Evolutionary conservation across 1,284 basidiomycete species (phyloP).

Genomic region (Ustilago loliicola): DNA sequence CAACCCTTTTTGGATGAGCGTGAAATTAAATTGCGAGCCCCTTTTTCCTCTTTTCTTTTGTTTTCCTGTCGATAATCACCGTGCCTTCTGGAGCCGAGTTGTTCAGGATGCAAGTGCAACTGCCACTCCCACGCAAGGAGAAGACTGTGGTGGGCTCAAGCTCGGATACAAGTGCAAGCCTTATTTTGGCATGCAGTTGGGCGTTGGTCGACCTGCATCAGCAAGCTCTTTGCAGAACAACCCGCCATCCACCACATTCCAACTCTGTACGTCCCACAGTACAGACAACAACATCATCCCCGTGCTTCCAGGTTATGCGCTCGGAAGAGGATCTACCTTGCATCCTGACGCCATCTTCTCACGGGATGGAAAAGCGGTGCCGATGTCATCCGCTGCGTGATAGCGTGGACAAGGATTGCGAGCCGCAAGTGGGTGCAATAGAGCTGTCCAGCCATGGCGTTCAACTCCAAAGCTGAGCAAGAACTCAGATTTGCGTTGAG

Average conservation of each 20-base stretch:
- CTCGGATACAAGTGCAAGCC: not conserved
- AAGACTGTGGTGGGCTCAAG: not conserved
- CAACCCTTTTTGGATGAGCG: not conserved
- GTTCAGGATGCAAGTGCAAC: not conserved
- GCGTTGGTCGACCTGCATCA: conserved; percentile 27
- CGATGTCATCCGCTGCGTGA: not conserved
- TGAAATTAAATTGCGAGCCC: not conserved
- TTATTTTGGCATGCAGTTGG: conserved; percentile 11
- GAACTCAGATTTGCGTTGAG: too few relatives aligned
- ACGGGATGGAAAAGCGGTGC: not conserved
- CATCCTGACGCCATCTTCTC: not conserved
- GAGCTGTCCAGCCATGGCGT: not conserved
- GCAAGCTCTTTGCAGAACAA: not conserved
- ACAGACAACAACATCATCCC: not conserved
- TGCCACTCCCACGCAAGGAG: conserved; percentile 3
- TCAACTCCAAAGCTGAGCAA: not conserved
- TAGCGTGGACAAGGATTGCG: not conserved
- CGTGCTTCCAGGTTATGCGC: not conserved
- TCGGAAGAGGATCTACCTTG: conserved; percentile 8
- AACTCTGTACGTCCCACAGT: not conserved
- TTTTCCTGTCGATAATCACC: not conserved
- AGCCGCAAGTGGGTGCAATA: not conserved
- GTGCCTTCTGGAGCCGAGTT: conserved; percentile 1
- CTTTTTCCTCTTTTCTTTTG: conserved; percentile 8
- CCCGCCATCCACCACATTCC: not conserved